These are phyloP conservation scores for Mycena kentingensis DNA, from an alignment of 768 basidiomycete species.

Conservation along the genomic window DNA sequence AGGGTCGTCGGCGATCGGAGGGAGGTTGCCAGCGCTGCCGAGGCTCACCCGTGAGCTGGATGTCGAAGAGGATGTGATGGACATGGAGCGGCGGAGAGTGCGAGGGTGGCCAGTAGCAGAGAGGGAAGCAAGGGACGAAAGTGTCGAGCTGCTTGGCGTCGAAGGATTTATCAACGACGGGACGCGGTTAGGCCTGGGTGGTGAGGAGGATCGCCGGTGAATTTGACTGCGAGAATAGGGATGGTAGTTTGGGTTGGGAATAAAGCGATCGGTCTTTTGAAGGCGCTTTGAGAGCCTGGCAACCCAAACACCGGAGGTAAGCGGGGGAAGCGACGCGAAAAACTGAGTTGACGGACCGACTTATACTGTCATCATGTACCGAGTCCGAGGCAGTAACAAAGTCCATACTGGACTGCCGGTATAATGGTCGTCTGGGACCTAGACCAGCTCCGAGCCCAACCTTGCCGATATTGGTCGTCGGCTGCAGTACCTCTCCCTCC, in stretches of 20 bases:
- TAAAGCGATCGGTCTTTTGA: constrained; percentile 60
- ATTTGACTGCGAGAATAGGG: constrained; percentile 56
- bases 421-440: constrained; percentile 55
- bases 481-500: constrained; percentile 44
- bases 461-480: constrained; percentile 47
- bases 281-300: constrained; percentile 66
- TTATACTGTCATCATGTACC: constrained; percentile 56
- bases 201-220: constrained; percentile 42
- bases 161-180: constrained; percentile 54
- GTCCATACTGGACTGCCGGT: constrained; percentile 87
- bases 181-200: constrained; percentile 38
- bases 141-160: constrained; percentile 65
- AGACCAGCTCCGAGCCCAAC: constrained; percentile 30
- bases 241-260: constrained; percentile 54
- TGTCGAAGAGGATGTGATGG: constrained; percentile 43
- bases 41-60: constrained; percentile 44
- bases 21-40: constrained; percentile 35
- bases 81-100: constrained; percentile 46
- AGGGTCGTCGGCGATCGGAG: constrained; percentile 42
- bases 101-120: constrained; percentile 38
- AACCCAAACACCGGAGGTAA: constrained; percentile 17
- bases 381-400: constrained; percentile 62
- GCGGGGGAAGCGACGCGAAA: constrained; percentile 17
- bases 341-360: constrained; percentile 49
- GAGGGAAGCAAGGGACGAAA: constrained; percentile 42